These are phyloP conservation scores for Apiotrichum gracile DNA, from an alignment of 1,284 basidiomycete genomes.

Conservation along the genomic window DNA sequence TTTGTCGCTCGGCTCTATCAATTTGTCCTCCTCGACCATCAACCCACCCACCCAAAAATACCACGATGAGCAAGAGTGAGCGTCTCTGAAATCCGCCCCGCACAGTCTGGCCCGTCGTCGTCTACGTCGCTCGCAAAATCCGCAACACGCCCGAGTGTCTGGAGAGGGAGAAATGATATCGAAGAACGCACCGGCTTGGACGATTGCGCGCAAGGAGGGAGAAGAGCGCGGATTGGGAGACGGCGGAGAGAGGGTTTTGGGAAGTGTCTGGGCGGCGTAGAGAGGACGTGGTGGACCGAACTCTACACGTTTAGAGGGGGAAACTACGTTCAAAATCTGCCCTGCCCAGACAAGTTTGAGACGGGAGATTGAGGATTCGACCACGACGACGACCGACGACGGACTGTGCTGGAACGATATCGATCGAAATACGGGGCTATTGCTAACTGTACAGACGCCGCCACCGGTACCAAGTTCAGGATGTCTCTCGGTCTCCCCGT, in stretches of 20 bases:
- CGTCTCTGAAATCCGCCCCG: background rate
- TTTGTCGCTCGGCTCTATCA: background rate
- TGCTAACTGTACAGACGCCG: conserved; percentile 39
- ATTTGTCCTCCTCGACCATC: background rate
- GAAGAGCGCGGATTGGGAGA: no score
- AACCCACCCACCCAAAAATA: conserved; percentile 1
- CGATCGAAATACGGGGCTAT: background rate
- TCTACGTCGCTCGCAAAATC: background rate
- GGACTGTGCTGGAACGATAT: background rate
- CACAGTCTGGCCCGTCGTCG: background rate
- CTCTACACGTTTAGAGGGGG: background rate
- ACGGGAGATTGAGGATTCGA: background rate
- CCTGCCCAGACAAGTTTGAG: background rate
- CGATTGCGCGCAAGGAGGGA: background rate
- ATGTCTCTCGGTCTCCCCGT: conserved; percentile 92
- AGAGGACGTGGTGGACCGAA: background rate
- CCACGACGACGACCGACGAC: background rate
- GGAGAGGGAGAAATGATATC: no score
- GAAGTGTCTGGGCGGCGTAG: no score
- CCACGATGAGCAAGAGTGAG: background rate
- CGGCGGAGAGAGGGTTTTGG: no score
- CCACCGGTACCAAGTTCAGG: conserved; percentile 91
- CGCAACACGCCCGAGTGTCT: background rate
- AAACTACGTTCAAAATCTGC: background rate
- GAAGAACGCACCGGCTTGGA: no score